These are phyloP conservation scores for Combretum micranthum DNA, from an alignment of 345 rosid genomes.

Conservation along the genomic window DNA sequence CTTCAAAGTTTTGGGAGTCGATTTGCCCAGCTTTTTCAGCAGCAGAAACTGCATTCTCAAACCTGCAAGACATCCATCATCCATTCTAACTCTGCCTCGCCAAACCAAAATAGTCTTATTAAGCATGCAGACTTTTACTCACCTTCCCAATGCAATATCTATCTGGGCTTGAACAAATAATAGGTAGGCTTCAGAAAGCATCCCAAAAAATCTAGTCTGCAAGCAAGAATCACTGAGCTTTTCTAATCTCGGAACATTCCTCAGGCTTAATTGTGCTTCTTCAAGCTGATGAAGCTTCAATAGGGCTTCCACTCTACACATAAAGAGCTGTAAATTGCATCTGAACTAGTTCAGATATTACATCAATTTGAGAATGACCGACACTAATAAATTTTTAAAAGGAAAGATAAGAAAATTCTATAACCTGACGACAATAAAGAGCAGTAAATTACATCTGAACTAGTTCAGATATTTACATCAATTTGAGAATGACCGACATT, in stretches of 20 bases:
- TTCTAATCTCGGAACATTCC: slow-evolving; percentile 43
- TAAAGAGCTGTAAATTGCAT: slow-evolving; percentile 72
- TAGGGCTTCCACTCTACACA: slow-evolving; percentile 96
- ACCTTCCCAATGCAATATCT: slow-evolving; percentile 96
- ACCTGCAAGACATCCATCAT: slow-evolving; percentile 70
- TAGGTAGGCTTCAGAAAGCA: slow-evolving; percentile 72
- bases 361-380: not conserved
- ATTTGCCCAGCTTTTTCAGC: slow-evolving; percentile 76
- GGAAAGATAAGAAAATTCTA: not conserved
- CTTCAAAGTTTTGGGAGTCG: slow-evolving; percentile 66
- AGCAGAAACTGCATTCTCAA: slow-evolving; percentile 71
- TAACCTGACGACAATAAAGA: too few species aligned
- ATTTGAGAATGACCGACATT: too few species aligned
- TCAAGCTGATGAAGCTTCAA: slow-evolving; percentile 76
- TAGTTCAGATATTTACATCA: too few species aligned
- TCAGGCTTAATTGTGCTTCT: slow-evolving; percentile 56
- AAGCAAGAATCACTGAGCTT: slow-evolving; percentile 26
- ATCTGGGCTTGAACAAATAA: slow-evolving; percentile 69
- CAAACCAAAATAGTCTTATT: slow-evolving; percentile 2
- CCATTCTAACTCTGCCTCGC: slow-evolving; percentile 24
- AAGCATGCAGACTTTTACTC: slow-evolving; percentile 20
- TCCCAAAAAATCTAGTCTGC: slow-evolving; percentile 56
- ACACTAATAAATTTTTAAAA: too few species aligned
- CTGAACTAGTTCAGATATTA: slow-evolving; percentile 23
- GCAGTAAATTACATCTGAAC: too few species aligned